Conservation (phyloP, 192 early-diverging fungal species). For the Rhizoclosmatium globosum region DNA sequence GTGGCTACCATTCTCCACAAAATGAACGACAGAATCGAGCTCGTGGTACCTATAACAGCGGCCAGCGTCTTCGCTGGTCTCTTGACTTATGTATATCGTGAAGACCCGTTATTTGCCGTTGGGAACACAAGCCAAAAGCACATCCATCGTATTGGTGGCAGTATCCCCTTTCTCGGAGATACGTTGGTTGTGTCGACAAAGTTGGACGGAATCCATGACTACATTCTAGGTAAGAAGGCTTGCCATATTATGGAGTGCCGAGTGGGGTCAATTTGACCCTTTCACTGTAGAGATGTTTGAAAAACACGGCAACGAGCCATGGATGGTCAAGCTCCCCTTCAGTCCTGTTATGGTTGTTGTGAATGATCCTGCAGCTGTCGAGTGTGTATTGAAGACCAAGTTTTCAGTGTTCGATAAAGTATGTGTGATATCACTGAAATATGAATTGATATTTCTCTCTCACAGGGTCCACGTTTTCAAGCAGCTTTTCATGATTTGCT, state of each 20-base stretch:
- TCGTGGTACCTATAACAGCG: too few relatives aligned
- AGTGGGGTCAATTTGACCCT: background rate
- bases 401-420: conserved; percentile 50
- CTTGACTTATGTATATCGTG: too few relatives aligned
- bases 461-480: background rate
- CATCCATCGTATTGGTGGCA: too few relatives aligned
- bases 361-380: conserved; percentile 46
- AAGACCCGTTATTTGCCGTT: too few relatives aligned
- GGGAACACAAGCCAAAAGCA: too few relatives aligned
- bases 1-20: too few relatives aligned
- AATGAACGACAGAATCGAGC: too few relatives aligned
- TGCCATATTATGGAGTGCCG: background rate
- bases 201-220: conserved; percentile 13
- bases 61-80: too few relatives aligned
- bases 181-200: background rate
- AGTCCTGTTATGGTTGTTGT: background rate
- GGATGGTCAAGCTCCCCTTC: conserved; percentile 31
- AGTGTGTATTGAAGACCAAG: conserved; percentile 47
- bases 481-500: conserved; percentile 30
- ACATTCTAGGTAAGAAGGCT: conserved; percentile 12
- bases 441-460: background rate
- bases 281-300: conserved; percentile 28
- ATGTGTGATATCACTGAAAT: background rate
- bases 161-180: background rate
- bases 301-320: background rate